phyloP scores from a whole-genome alignment of 371 early-diverging fungal species.

The Saksenaea vasiformis region DNA sequence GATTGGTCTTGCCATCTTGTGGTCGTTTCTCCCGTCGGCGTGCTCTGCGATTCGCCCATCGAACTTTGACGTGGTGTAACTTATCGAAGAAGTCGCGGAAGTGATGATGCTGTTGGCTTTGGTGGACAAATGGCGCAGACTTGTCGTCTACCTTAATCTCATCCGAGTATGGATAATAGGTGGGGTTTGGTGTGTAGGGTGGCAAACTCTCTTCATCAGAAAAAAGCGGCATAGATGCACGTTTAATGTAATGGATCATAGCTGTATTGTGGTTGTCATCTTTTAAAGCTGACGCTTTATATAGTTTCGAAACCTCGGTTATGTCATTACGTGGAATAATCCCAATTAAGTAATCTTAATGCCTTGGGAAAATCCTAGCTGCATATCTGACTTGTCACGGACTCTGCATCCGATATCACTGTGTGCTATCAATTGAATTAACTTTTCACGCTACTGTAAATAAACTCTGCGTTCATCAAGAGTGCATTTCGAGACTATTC shows the following conservation, averaged over 20 bases:
- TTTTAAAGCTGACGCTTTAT: background rate
- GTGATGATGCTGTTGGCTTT: background rate
- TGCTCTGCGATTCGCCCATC: conserved; percentile 9
- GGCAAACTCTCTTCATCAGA: background rate
- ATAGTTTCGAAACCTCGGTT: conserved; percentile 6
- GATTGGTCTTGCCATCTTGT: conserved; percentile 46
- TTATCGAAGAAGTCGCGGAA: conserved; percentile 9
- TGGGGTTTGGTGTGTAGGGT: background rate
- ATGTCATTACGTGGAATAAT: conserved; percentile 1
- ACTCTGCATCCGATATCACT: conserved; percentile 1
- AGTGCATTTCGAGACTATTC: too few species aligned
- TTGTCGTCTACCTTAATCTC: background rate
- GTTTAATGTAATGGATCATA: background rate
- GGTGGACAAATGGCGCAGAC: background rate
- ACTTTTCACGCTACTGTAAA: too few species aligned
- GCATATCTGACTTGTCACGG: background rate
- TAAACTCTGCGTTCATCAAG: too few species aligned
- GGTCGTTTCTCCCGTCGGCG: conserved; percentile 32
- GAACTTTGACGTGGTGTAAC: conserved; percentile 15
- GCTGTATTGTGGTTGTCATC: background rate
- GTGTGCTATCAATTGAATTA: too few species aligned
- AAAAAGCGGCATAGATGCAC: background rate
- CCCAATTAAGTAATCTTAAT: background rate
- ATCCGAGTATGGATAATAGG: background rate
- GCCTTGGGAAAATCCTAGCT: background rate